Base-by-base conservation (phyloP, 768 basidiomycete genomes). In the Cystofilobasidium bisporidii region DNA sequence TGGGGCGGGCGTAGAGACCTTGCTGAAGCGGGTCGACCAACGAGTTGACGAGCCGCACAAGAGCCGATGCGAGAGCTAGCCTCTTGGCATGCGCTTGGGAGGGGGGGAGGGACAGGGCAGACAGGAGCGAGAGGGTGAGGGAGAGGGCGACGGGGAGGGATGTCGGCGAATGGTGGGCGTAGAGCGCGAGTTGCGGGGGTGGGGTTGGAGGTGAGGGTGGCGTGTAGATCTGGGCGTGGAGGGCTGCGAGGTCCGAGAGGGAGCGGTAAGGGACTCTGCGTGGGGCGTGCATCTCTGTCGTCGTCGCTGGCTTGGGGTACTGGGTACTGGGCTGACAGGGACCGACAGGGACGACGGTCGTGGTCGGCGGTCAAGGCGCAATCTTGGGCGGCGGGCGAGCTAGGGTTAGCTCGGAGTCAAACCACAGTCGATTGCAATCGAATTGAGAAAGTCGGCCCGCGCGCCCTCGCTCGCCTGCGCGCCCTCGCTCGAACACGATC, bases 11-110 rank as follows among this genome's bases (percentile, higher is more conserved):
- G 74, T 88, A 98, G 24, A 83, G 82, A 10, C 92, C 90, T 14
- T 84, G 82, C 74, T 99, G 96, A 15, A 96, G 80, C 18, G 93
- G 91, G 73, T 99, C 96, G 10, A 97, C 94, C 43, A 98, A 82
- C 1, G 91, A 89, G 72, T 98, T 99, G 71, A 98, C 89, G 71
- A 98, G 84, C 38, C 94, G 81, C 67, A 93, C 87, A 68, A 96
- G 80, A 1, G 91, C 85, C 30, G 87, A 80, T 12, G 89, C 85
- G 76, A 90, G 91, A 69, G 83, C 83, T 72, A 92, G 87, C 24
- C 93, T 83, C 18, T 47, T 28, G 1, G 62, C 40, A 30, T 60
- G 68, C 76, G 60, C 80, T 77, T 41, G 89, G 80, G 48, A 72
- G 4, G 30, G 6, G 18, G 30, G 71, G 71, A 33, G 73, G 67